Evolutionary conservation across 805 yeast genomes (phyloP), one percentile per base, ranked within the genome.

Genomic region (Tetrapisispora phaffii): DNA sequence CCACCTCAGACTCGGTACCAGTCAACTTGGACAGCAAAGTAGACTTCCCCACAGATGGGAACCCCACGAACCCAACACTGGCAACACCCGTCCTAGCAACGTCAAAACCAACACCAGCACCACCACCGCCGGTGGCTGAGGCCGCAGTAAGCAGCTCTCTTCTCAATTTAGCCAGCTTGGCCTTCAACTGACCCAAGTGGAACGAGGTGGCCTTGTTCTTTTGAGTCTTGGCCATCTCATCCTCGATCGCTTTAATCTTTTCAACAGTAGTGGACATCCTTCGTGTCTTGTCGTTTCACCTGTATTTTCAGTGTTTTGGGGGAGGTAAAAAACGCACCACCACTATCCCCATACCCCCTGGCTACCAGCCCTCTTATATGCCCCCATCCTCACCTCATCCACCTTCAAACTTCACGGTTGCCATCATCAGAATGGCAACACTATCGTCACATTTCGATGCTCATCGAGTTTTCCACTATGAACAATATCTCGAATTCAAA

Each of bases 81-180:
- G 96, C 97, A 13, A 86, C 96, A 68, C 99, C 99, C 0, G 97
- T 90, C 65, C 96, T 79, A n/a, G 96, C 95, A 38, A 93, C 97
- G 70, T 93, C 99, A 67, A 93, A 93, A 7, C 98, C 98, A 20
- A 76, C 79, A 51, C 97, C 97, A 19, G 77, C 85, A 47, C 93
- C 95, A 47, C 96, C 96, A 31, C 96, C 96, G 34, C 88, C 76
- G 34, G 84, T 73, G 17, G 85, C 77, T 13, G 79, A 64, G 0
- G 81, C 69, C 42, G 82, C 83, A 2, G 85, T 77, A 50, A 93
- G 72, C 44, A 93, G 73, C 62, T 93, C 99, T 62, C 97, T 79
- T 71, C 95, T 85, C 56, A 93, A 74, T 62, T 90, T 89, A 44
- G 99, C 98, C 46, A 93, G 71, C 61, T 93, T 93, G 45, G 98